These are phyloP conservation scores for Zygnema cylindricum DNA, from an alignment of 139 green algal genomes.

Conservation along the genomic window DNA sequence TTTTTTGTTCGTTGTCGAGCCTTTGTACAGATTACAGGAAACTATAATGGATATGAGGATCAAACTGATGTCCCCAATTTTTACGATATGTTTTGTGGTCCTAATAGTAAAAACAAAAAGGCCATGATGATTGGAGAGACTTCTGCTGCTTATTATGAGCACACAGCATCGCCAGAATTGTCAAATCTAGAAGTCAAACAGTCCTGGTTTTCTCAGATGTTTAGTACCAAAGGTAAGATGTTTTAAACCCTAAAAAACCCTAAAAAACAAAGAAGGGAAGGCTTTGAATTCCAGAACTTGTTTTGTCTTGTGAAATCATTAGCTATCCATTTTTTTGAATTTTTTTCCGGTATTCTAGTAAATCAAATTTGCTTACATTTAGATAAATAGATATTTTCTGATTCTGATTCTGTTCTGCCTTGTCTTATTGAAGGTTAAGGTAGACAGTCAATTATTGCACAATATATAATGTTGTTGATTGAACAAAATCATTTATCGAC, in stretches of 20 bases:
- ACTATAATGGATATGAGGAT: background rate
- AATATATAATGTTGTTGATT: no score
- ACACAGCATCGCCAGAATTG: background rate
- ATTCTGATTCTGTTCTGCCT: no score
- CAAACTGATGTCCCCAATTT: constrained; percentile 12
- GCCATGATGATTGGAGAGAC: constrained; percentile 24
- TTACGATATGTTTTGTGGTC: constrained; percentile 14
- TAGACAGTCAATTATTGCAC: no score
- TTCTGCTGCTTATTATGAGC: background rate
- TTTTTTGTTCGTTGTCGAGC: no score
- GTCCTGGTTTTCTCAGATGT: constrained; percentile 16
- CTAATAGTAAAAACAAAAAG: background rate
- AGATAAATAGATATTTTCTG: background rate
- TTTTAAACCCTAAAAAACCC: no score
- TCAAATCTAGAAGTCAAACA: constrained; percentile 9
- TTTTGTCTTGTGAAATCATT: background rate
- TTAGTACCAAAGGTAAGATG: background rate
- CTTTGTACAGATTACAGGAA: background rate
- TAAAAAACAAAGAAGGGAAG: background rate
- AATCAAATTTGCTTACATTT: background rate
- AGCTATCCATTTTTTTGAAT: background rate
- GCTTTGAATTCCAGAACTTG: background rate
- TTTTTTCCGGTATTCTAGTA: background rate
- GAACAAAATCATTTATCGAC: no score
- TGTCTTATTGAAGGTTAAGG: no score